Evolutionary conservation across 192 early-diverging fungal genomes (phyloP), one percentile per base, ranked within the genome.

Genomic region (Linnemannia schmuckeri): DNA sequence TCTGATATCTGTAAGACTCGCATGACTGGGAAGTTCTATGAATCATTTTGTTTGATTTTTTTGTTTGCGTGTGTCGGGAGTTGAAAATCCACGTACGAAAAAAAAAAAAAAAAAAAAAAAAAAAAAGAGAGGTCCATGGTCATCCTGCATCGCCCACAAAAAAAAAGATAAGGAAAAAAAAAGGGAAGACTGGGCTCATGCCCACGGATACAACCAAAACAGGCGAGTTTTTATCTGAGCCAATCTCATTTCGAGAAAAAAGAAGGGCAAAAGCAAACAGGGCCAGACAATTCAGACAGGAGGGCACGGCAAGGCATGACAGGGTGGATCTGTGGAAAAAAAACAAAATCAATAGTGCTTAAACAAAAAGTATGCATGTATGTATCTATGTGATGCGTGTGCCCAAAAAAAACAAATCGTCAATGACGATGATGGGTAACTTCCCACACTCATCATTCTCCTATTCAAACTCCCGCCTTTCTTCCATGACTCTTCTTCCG

Each of bases 181-280:
- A 15, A 63, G 27, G 61, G 27, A 66, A 66, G 12, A 22, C 49
- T 8, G 30, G 61, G 61, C 61, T 66, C 61, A 66, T 66, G 61
- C 61, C 61, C 61, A 66, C 61, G 61, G 61, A 66, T 66, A 66
- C 61, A 66, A 66, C 61, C 61, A 66, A 66, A 66, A 66, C 24
- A 33, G 30, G 61, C 61, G 24, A 27, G 12, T 30, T 66, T 63
- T 66, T 66, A 66, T 66, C 61, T 66, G 61, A 66, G 61, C 61
- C 61, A 66, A 66, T 66, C 61, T 66, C 61, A 35, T 66, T 66
- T 27, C 61, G 27, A 30, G 12, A 30, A 30, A 30, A 30, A n/a
- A 44, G 9, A 44, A 6, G 42, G 9, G 8, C 8, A 15, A 44
- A 12, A 44, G 10, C 10, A 44, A 30, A 10, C 10, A 13, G 55